phyloP scores from a whole-genome alignment of 768 basidiomycete species.

The Cystoderma amianthinum region DNA sequence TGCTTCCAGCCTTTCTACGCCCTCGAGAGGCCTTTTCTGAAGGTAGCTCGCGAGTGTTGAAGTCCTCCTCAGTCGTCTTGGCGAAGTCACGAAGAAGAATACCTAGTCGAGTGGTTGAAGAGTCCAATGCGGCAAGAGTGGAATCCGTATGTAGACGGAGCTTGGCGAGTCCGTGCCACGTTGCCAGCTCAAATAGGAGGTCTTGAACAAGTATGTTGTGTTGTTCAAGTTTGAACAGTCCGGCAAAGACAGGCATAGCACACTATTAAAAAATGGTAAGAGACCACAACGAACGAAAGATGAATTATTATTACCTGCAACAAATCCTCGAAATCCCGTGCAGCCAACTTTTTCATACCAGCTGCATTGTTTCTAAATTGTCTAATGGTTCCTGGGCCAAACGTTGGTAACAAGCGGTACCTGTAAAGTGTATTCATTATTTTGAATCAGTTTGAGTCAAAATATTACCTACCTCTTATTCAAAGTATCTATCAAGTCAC shows the following conservation, averaged over 20 bases:
- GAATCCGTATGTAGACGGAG: slow-evolving; percentile 5
- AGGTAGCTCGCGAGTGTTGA: slow-evolving; percentile 1
- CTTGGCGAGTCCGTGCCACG: slow-evolving; percentile 8
- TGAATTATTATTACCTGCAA: slow-evolving; percentile 13
- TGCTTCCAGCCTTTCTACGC: too few species aligned
- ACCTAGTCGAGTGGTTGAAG: slow-evolving; percentile 1
- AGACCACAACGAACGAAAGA: not conserved
- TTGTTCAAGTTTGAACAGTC: slow-evolving; percentile 2
- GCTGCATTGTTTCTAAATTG: slow-evolving; percentile 16
- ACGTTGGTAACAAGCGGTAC: slow-evolving; percentile 13
- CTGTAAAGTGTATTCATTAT: slow-evolving; percentile 7
- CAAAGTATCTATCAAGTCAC: slow-evolving; percentile 7
- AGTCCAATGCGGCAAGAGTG: slow-evolving; percentile 3
- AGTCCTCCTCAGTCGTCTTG: not conserved
- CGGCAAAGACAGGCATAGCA: slow-evolving; percentile 9
- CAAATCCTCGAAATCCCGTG: slow-evolving; percentile 23
- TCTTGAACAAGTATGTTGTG: slow-evolving; percentile 2
- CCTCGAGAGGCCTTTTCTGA: too few species aligned
- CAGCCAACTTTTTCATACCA: slow-evolving; percentile 18
- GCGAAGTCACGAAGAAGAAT: not conserved
- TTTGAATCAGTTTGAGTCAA: not conserved
- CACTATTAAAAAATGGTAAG: slow-evolving; percentile 6
- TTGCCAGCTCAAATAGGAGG: slow-evolving; percentile 1
- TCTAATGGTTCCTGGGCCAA: slow-evolving; percentile 16
- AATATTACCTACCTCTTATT: slow-evolving; percentile 9